phyloP scores from a whole-genome alignment of 1,139 yeast genomes.

The Pichia terricola region DNA sequence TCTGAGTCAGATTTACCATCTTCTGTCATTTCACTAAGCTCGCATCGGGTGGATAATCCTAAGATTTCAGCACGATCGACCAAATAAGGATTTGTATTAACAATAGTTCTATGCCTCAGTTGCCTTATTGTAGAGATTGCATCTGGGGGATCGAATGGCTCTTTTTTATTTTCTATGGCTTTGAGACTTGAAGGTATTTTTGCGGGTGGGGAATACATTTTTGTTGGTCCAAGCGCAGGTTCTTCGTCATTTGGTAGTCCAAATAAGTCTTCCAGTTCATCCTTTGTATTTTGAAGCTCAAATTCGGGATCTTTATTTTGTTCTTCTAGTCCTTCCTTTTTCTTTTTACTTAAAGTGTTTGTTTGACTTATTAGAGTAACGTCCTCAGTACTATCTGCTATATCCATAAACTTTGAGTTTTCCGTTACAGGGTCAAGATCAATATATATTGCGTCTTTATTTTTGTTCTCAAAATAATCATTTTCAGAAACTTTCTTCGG shows the following conservation, averaged over 20 bases:
- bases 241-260: neutral
- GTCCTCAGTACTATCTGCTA: too few species aligned
- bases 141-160: neutral
- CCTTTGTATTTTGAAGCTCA: too few species aligned
- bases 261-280: neutral
- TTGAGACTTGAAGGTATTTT: neutral
- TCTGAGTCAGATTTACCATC: constrained; percentile 20
- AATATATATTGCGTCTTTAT: too few species aligned
- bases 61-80: constrained; percentile 25
- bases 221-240: neutral
- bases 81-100: constrained; percentile 20
- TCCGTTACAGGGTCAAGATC: too few species aligned
- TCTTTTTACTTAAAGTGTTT: too few species aligned
- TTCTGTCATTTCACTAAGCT: constrained; percentile 21
- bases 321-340: too few species aligned
- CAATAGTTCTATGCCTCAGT: constrained; percentile 11
- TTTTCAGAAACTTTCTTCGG: too few species aligned
- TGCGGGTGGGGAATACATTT: neutral
- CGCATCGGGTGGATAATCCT: constrained; percentile 22
- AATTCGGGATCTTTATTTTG: too few species aligned
- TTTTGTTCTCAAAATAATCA: too few species aligned
- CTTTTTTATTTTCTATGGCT: neutral
- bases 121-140: constrained; percentile 1
- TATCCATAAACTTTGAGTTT: too few species aligned
- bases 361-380: too few species aligned